Base-by-base conservation (phyloP, 2,329 filamentous ascomycete species). In the Cephalotrichum gorgonifer region DNA sequence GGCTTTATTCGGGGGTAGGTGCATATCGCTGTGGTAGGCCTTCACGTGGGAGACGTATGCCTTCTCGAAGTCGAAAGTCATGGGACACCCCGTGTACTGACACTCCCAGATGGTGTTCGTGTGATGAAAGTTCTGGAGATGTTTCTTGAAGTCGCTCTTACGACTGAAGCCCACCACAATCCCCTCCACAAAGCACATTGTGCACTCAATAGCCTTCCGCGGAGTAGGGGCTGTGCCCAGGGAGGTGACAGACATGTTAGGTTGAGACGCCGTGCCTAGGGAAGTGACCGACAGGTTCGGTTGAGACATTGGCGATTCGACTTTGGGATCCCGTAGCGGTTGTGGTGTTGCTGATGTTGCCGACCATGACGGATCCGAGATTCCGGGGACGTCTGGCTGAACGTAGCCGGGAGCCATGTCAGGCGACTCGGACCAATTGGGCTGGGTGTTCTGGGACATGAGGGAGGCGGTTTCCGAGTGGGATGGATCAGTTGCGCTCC, bases 121-220 rank as follows among this genome's bases (percentile, higher is more conserved):
- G 33, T 67, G 66, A 54, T 72, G 69, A 53, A 71, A 72, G 56
- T 70, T 69, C 60, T 71, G 67, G n/a, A 72, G 58, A 53, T 72
- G 69, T 60, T 72, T 71, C 62, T 72, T 72, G 55, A 72, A 71
- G 54, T 72, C 69, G 55, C 67, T 70, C 58, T 71, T 72, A 51
- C 69, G 64, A 31, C 68, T 68, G 45, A 71, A 72, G 31, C 68
- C 68, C 23, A 71, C 68, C 15, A 63, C 63, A 53, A 70, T 71
- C 57, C 66, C 67, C 57, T 72, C 67, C 39, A 71, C 56, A 52
- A 67, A 70, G 57, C 69, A 72, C 60, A 72, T 68, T 26, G 68
- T 69, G 54, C 69, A 72, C 56, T 71, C 56, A 35, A 58, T 58
- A 27, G 54, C 51, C 31, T 57, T 58, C 23, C 53, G 51, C 3